Evolutionary conservation across 1,139 yeast species (phyloP), one percentile per base, ranked within the genome.

Genomic region (Sugiyamaella neomexicana): DNA sequence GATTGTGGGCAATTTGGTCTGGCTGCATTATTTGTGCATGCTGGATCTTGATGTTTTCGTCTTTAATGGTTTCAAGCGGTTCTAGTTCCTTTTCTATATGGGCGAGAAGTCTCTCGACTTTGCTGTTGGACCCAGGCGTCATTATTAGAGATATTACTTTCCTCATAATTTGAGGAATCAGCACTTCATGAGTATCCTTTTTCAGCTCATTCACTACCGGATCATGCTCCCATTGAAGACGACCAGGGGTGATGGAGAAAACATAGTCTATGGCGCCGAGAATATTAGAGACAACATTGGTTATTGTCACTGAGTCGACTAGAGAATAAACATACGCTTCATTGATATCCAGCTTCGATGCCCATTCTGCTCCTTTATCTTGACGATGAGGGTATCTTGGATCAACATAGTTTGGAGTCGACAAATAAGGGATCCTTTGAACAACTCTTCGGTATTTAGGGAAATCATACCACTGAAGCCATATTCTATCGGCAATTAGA

Each of bases 371-470:
- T 53, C 65, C 69, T 6, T 54, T 45, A 36, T 62, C 66, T 7
- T 59, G 60, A 25, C 63, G 60, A 9, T 60, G 59, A 52, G 76
- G 78, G 64, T 78, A 82, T 45, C 82, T 67, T 1, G 75, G 65
- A 61, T 80, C 77, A 31, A 75, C 63, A 1, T 71, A 63, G 2
- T 75, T 70, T 0, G 85, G 79, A 0, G 89, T 80, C 27, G 80
- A 75, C 41, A 85, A 64, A 60, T 80, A 83, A 0, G 90, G 90
- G 12, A 84, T 77, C 41, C 80, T 74, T 60, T 81, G 83, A 6
- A 75, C 65, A 5, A 70, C 53, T 16, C 71, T 66, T 9, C 60
- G 34, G 65, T 59, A 45, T 75, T 73, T 54, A 43, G 52, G 58
- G 43, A 59, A 78, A 66, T 83, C 83, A 25, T 50, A 50, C 65